Base-by-base conservation (phyloP, 441 rosid species). In the Heliophila coronopifolia region DNA sequence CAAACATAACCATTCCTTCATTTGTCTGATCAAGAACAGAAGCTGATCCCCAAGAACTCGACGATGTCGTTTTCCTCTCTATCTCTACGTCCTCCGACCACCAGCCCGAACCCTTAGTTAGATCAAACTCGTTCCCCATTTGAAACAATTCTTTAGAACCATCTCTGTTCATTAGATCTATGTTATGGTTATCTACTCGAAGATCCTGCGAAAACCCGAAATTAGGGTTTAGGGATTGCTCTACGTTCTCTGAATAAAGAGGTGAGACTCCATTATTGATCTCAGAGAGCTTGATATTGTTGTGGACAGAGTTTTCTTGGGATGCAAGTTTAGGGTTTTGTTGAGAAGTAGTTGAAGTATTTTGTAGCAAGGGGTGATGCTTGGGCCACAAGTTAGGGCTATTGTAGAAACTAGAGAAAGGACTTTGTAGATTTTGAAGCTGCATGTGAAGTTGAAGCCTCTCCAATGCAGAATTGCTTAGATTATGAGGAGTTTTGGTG, bases 371-470 rank as follows among this genome's bases (percentile, higher is more conserved):
- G 43, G 93, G 84, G 12, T 79, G 93, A 38, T 83, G 59, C 69
- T 87, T 82, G 25, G 94, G 98, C 92, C 94, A 84, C 41, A 79
- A 73, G 9, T 75, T 61, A 11, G 88, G 92, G 33, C 72, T 82
- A 73, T 67, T 80, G 72, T 73, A 73, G 70, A 77, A 70, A 50
- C 64, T 57, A 60, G 83, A 69, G 37, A 77, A 57, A 54, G 98
- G 92, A 58, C 66, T 78, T 36, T 81, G 84, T 30, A 77, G 75
- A 68, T 50, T 70, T 56, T 84, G 96, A 47, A 91, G 96, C 62
- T 84, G 90, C 82, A 91, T 73, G 56, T 87, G 96, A 31, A 87
- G 88, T 12, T 91, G 95, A n/a, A 91, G 82, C 69, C 98, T 81
- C 61, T 91, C 98, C 0, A 91, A 57, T 0, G 93, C 95, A 0